A percentile compares a stretch with the other conserved stretches of the same genome.
Conservation (phyloP, 768 basidiomycete genomes). For the Inosperma sp. region DNA sequence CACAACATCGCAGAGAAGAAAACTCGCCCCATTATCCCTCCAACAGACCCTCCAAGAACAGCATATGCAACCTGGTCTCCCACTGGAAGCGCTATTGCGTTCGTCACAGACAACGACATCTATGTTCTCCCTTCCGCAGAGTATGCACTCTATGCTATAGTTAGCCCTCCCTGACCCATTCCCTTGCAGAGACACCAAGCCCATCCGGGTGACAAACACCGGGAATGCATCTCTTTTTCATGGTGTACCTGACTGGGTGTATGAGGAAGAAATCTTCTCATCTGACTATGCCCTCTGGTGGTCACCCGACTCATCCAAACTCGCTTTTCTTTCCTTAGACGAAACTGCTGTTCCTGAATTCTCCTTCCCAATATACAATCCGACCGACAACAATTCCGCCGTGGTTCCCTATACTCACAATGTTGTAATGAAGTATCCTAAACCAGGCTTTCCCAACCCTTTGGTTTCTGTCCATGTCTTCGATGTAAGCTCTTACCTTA, state of each 20-base stretch:
- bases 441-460: conserved; percentile 88
- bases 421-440: conserved; percentile 77
- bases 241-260: conserved; percentile 97
- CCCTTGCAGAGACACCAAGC: conserved; percentile 31
- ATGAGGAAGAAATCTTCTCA: conserved; percentile 87
- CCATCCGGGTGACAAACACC: conserved; percentile 74
- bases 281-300: conserved; percentile 82
- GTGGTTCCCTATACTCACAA: conserved; percentile 77
- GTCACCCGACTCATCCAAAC: conserved; percentile 68
- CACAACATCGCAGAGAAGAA: conserved; percentile 64
- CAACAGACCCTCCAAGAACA: conserved; percentile 64
- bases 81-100: conserved; percentile 78
- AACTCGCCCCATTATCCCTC: conserved; percentile 69
- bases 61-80: conserved; percentile 89
- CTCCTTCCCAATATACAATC: conserved; percentile 89
- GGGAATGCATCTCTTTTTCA: conserved; percentile 87
- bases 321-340: conserved; percentile 86
- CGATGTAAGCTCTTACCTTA: conserved; percentile 56
- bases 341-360: conserved; percentile 86
- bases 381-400: conserved; percentile 59
- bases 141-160: conserved; percentile 37
- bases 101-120: conserved; percentile 83
- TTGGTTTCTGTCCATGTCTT: conserved; percentile 80
- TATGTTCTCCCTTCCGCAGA: conserved; percentile 69
- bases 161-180: not conserved